phyloP scores from a whole-genome alignment of 306 rosid species.

The Rosa multiflora region DNA sequence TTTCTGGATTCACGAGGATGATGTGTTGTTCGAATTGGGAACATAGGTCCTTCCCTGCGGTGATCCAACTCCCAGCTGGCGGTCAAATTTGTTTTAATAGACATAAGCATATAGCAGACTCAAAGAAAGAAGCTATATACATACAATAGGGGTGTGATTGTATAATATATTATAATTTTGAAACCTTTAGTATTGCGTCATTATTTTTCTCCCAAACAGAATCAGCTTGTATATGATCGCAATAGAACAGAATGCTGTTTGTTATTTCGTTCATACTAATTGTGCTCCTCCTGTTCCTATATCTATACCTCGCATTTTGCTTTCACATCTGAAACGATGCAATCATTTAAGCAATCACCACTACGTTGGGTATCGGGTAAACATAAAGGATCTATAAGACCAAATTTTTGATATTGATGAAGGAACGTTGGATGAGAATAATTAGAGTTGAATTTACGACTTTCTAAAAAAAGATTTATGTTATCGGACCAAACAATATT shows the following conservation, averaged over 20 bases:
- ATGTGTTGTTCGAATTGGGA: slow-evolving; percentile 29
- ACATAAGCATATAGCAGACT: not conserved
- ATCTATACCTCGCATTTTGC: too few species aligned
- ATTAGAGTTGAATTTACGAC: too few species aligned
- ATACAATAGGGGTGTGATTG: not conserved
- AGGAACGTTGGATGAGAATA: too few species aligned
- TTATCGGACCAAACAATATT: too few species aligned
- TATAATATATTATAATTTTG: not conserved
- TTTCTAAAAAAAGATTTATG: too few species aligned
- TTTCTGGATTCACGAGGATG: slow-evolving; percentile 22
- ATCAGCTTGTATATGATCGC: slow-evolving; percentile 35
- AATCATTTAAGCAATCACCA: too few species aligned
- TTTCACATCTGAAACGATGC: too few species aligned
- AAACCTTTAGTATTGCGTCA: not conserved
- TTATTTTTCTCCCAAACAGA: slow-evolving; percentile 12
- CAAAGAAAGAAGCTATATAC: slow-evolving; percentile 6
- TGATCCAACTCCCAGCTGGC: slow-evolving; percentile 39
- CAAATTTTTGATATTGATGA: too few species aligned
- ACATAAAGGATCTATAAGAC: too few species aligned
- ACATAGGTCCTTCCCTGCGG: slow-evolving; percentile 33
- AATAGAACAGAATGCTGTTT: slow-evolving; percentile 9
- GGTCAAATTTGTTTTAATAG: slow-evolving; percentile 28
- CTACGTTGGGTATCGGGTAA: too few species aligned
- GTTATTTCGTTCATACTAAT: not conserved
- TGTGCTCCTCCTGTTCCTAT: not conserved